phyloP scores from a whole-genome alignment of 805 yeast species.

The Torulaspora franciscae region DNA sequence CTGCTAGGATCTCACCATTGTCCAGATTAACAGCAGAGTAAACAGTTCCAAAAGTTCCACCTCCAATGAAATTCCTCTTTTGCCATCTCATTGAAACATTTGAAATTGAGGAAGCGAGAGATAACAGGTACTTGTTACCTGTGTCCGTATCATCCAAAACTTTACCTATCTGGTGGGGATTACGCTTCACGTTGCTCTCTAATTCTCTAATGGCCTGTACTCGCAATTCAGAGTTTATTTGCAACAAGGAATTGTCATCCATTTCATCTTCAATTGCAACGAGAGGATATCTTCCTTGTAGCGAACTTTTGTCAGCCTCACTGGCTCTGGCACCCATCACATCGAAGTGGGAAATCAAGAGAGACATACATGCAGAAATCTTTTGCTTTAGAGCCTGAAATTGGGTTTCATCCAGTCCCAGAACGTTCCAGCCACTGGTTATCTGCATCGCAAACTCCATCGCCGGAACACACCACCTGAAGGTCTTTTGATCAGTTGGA shows the following conservation, averaged over 20 bases:
- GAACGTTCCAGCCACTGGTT: conserved; percentile 83
- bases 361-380: conserved; percentile 91
- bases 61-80: conserved; percentile 88
- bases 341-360: conserved; percentile 91
- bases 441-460: conserved; percentile 93
- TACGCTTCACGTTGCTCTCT: conserved; percentile 47
- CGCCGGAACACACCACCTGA: conserved; percentile 94
- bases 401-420: conserved; percentile 72
- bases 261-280: conserved; percentile 40
- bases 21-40: conserved; percentile 89
- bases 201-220: conserved; percentile 59
- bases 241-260: conserved; percentile 50
- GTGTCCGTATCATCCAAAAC: conserved; percentile 83
- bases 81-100: conserved; percentile 96
- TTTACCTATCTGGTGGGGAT: conserved; percentile 63
- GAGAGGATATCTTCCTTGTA: conserved; percentile 29
- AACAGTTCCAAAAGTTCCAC: conserved; percentile 94
- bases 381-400: conserved; percentile 67
- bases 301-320: conserved; percentile 45
- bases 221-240: conserved; percentile 61
- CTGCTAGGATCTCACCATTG: conserved; percentile 95
- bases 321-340: conserved; percentile 94
- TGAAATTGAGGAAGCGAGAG: conserved; percentile 82
- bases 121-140: conserved; percentile 80
- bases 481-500: conserved; percentile 86